These are phyloP conservation scores for Wolfiporia cocos DNA, from an alignment of 1,284 basidiomycete genomes.

Conservation along the genomic window DNA sequence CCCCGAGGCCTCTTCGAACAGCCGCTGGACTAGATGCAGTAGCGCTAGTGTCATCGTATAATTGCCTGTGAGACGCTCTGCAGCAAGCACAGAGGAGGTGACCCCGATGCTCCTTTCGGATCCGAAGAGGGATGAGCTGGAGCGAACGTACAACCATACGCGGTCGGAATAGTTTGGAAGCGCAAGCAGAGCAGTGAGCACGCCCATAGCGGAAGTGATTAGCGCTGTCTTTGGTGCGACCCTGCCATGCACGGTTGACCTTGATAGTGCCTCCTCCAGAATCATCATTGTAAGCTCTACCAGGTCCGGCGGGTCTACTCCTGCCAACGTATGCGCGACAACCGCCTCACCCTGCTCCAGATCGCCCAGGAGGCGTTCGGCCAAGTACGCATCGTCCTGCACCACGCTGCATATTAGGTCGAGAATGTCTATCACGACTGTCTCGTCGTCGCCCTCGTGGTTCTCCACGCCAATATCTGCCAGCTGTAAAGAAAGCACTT, in stretches of 20 bases:
- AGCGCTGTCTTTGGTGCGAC: conserved; percentile 49
- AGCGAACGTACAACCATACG: conserved; percentile 83
- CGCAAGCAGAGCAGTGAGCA: conserved; percentile 73
- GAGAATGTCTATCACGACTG: conserved; percentile 63
- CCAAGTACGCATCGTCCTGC: conserved; percentile 58
- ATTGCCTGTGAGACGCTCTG: conserved; percentile 67
- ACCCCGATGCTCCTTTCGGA: conserved; percentile 47
- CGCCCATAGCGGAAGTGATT: conserved; percentile 74
- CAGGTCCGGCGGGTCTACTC: conserved; percentile 56
- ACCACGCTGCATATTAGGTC: conserved; percentile 77
- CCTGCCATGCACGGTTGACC: conserved; percentile 37
- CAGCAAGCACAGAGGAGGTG: conserved; percentile 59
- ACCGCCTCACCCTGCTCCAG: conserved; percentile 53
- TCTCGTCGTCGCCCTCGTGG: conserved; percentile 47
- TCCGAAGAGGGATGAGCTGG: conserved; percentile 72
- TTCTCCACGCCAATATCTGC: conserved; percentile 69
- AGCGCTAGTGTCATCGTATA: conserved; percentile 79
- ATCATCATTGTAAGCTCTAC: conserved; percentile 80
- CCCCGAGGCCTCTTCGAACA: conserved; percentile 69
- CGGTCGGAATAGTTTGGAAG: conserved; percentile 70
- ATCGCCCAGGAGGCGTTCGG: conserved; percentile 60
- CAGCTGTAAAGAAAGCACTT: conserved; percentile 43
- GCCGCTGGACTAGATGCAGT: conserved; percentile 68
- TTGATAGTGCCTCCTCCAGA: conserved; percentile 73
- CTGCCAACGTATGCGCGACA: conserved; percentile 43